Percentiles rank a stretch among this genome's conserved stretches.
Evolutionary conservation across 768 basidiomycete species (phyloP).

Genomic region (Phylloporus rhodoxanthus): DNA sequence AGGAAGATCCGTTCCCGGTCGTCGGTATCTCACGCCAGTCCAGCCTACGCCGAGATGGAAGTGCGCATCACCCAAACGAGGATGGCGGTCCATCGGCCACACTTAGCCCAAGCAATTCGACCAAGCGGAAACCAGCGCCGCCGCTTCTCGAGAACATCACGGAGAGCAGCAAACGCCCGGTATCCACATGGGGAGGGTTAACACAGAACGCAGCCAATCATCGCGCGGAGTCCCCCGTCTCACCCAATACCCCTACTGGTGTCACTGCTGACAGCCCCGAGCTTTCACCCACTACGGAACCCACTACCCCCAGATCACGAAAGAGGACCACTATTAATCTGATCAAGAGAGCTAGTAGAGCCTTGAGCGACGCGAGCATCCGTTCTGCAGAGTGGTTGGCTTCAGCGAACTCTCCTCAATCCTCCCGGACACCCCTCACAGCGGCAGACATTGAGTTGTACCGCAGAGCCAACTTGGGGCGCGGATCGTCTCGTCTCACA

Average conservation of each 20-base stretch:
- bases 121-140: slow-evolving; percentile 29
- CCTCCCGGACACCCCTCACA: slow-evolving; percentile 12
- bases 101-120: slow-evolving; percentile 18
- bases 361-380: slow-evolving; percentile 25
- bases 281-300: not conserved
- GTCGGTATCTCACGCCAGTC: slow-evolving; percentile 23
- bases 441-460: slow-evolving; percentile 23
- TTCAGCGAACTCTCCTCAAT: slow-evolving; percentile 15
- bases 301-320: slow-evolving; percentile 9
- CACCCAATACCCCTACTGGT: slow-evolving; percentile 6
- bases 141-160: slow-evolving; percentile 20
- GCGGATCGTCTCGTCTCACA: not conserved
- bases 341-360: slow-evolving; percentile 17
- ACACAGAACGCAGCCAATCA: not conserved
- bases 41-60: slow-evolving; percentile 11
- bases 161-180: slow-evolving; percentile 1
- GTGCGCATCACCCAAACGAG: slow-evolving; percentile 4
- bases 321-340: slow-evolving; percentile 13
- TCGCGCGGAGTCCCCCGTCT: slow-evolving; percentile 1
- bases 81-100: slow-evolving; percentile 5
- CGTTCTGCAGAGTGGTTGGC: slow-evolving; percentile 30
- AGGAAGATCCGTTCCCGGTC: slow-evolving; percentile 19
- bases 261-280: slow-evolving; percentile 1
- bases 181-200: slow-evolving; percentile 25
- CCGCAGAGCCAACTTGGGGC: slow-evolving; percentile 14